Conservation (phyloP, 2,329 filamentous ascomycete genomes). For the Blastomyces gilchristii region DNA sequence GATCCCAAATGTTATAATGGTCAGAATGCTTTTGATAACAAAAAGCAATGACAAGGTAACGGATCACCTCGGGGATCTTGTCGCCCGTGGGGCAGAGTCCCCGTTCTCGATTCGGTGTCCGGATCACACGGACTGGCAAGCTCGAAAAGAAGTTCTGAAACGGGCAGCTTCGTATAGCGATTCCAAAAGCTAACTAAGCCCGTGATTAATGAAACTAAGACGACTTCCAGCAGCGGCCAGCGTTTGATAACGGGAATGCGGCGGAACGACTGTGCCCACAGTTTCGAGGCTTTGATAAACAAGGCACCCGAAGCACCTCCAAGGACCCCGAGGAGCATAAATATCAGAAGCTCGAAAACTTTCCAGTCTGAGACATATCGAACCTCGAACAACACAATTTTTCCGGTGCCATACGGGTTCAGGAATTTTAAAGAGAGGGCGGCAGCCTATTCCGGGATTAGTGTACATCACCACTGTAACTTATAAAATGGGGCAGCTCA, state of each 20-base stretch:
- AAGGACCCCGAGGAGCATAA: conserved; percentile 74
- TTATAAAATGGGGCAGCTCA: conserved; percentile 27
- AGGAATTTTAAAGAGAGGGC: conserved; percentile 87
- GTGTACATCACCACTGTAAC: background rate
- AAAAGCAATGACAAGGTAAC: conserved; percentile 70
- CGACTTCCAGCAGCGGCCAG: conserved; percentile 75
- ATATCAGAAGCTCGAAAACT: conserved; percentile 78
- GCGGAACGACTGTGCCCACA: conserved; percentile 84
- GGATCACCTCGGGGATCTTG: conserved; percentile 68
- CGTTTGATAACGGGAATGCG: conserved; percentile 69
- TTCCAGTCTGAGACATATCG: conserved; percentile 86
- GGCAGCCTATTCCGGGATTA: conserved; percentile 39
- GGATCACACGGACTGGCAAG: conserved; percentile 74
- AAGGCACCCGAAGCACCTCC: conserved; percentile 78
- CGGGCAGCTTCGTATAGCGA: conserved; percentile 73
- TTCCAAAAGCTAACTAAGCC: conserved; percentile 91
- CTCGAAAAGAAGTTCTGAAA: conserved; percentile 83
- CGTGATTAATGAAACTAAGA: conserved; percentile 75
- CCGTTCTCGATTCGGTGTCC: conserved; percentile 56
- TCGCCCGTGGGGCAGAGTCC: conserved; percentile 68
- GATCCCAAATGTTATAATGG: conserved; percentile 85
- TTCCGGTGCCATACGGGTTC: conserved; percentile 90
- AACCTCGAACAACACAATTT: conserved; percentile 94
- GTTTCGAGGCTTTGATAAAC: conserved; percentile 89
- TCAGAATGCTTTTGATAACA: conserved; percentile 79